Evolutionary conservation across 1,139 yeast genomes (phyloP).

Genomic region (Kluyveromyces sp.): DNA sequence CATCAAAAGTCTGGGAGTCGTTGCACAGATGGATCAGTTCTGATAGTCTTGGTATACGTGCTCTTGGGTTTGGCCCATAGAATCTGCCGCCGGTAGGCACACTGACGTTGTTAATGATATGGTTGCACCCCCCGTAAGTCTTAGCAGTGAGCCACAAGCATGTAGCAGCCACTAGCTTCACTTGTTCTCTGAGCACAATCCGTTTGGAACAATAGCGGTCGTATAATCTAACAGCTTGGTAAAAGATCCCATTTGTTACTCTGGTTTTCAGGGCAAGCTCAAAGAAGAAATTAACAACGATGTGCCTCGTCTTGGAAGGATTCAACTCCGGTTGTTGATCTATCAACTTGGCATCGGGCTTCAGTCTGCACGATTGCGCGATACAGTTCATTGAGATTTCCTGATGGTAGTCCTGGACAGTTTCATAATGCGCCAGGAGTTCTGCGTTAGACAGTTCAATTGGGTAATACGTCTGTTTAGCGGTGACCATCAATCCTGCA

Average conservation of each 20-base stretch:
- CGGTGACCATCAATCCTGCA: constrained; percentile 34
- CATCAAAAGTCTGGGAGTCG: constrained; percentile 49
- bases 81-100: constrained; percentile 51
- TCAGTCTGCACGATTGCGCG: constrained; percentile 33
- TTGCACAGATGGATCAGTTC: constrained; percentile 58
- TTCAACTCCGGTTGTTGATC: constrained; percentile 60
- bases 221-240: constrained; percentile 50
- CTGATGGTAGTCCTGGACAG: constrained; percentile 45
- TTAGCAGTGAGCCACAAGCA: constrained; percentile 63
- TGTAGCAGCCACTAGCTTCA: constrained; percentile 57
- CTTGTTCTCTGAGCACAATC: constrained; percentile 53
- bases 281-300: constrained; percentile 50
- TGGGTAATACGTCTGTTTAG: constrained; percentile 42
- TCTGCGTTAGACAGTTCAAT: constrained; percentile 45
- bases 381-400: constrained; percentile 44
- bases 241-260: constrained; percentile 53
- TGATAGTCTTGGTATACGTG: constrained; percentile 55
- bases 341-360: constrained; percentile 49
- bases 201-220: constrained; percentile 63
- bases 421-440: constrained; percentile 40
- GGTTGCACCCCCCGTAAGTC: constrained; percentile 64
- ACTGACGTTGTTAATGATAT: constrained; percentile 47
- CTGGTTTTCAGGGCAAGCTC: constrained; percentile 54
- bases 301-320: constrained; percentile 40
- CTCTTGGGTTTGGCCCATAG: constrained; percentile 60